Evolutionary conservation across 345 rosid genomes (phyloP).

Genomic region (Corchorus olitorius): DNA sequence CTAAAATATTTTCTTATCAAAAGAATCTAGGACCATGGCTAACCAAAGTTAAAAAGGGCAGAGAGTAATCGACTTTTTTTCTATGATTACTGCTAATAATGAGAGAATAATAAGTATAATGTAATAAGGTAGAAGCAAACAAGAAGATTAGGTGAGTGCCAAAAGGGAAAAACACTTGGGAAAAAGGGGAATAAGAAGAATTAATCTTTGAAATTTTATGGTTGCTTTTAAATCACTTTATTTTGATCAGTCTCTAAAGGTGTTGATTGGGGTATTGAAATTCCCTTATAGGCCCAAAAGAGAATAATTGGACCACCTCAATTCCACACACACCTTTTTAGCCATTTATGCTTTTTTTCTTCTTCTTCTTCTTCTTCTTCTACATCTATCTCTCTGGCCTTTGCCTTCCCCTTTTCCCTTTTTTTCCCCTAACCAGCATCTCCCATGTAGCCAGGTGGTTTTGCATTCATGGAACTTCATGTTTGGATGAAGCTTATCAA

Average conservation of each 20-base stretch:
- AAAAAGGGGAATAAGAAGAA: neutral
- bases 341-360: neutral
- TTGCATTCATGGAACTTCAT: neutral
- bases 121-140: neutral
- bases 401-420: no score
- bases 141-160: neutral
- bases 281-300: neutral
- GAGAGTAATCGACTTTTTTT: neutral
- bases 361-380: neutral
- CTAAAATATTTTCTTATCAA: neutral
- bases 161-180: neutral
- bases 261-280: neutral
- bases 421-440: neutral
- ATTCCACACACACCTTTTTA: no score
- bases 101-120: neutral
- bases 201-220: neutral
- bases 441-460: neutral
- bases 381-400: neutral
- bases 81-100: neutral
- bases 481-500: neutral
- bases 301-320: constrained; percentile 1
- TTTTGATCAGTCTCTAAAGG: neutral
- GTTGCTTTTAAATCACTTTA: neutral
- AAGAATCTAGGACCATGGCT: neutral
- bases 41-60: neutral